phyloP scores from a whole-genome alignment of 2,329 filamentous ascomycete species.

The Diaporthe longicolla region DNA sequence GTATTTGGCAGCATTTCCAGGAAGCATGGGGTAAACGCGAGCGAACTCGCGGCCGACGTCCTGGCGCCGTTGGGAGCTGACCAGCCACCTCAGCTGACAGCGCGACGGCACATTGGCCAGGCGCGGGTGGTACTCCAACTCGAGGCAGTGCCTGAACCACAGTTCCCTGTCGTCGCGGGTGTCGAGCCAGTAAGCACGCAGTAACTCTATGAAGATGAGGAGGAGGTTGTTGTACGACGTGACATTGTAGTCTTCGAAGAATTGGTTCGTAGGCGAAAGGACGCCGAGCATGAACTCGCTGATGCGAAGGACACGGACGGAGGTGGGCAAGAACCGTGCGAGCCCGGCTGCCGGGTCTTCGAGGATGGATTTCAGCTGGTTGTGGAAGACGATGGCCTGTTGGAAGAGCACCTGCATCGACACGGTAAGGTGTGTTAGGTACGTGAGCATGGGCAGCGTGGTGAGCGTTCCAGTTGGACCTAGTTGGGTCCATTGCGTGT shows the following conservation, averaged over 20 bases:
- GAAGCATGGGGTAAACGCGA: background rate
- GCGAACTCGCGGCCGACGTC: slow-evolving; percentile 5
- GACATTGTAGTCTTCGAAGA: background rate
- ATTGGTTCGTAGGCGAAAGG: background rate
- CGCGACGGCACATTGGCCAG: background rate
- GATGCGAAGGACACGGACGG: slow-evolving; percentile 15
- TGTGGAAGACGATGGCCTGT: background rate
- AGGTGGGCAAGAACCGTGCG: background rate
- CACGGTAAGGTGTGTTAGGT: slow-evolving; percentile 17
- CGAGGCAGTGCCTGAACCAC: slow-evolving; percentile 6
- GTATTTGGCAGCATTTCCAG: background rate
- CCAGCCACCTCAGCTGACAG: slow-evolving; percentile 6
- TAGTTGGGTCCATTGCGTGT: background rate
- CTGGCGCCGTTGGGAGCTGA: background rate
- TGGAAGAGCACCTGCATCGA: slow-evolving; percentile 22
- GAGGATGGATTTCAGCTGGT: background rate
- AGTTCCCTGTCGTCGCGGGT: slow-evolving; percentile 8
- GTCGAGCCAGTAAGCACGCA: slow-evolving; percentile 20
- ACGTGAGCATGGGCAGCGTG: slow-evolving; percentile 7
- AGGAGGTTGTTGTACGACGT: background rate
- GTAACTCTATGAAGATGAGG: background rate
- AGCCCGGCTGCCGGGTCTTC: background rate
- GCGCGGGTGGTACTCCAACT: slow-evolving; percentile 19
- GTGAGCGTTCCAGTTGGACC: background rate
- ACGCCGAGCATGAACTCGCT: slow-evolving; percentile 7